Percentiles rank a stretch among this genome's conserved stretches.
Evolutionary conservation across 106 monocot species (phyloP).

Genomic region (Narthecium ossifragum): DNA sequence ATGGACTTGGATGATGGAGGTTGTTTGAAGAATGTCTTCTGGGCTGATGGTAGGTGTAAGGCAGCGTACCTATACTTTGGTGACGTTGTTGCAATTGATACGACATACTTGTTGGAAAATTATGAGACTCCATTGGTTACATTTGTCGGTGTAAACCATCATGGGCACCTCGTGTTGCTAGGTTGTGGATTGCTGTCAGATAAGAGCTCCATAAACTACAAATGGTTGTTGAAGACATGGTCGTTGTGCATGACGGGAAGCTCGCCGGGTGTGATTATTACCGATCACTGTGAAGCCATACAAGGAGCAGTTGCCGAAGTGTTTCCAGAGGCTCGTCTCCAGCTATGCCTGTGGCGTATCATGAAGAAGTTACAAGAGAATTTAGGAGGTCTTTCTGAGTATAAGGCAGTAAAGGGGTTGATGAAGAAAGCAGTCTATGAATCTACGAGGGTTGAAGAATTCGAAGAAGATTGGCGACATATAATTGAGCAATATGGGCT

Average conservation of each 20-base stretch:
- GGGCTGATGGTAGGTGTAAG: slow-evolving; percentile 41
- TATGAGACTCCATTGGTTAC: slow-evolving; percentile 37
- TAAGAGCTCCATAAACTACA: slow-evolving; percentile 17
- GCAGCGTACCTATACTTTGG: slow-evolving; percentile 31
- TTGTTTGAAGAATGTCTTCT: slow-evolving; percentile 34
- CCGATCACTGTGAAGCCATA: slow-evolving; percentile 31
- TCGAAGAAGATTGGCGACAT: slow-evolving; percentile 32
- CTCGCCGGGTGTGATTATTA: slow-evolving; percentile 33
- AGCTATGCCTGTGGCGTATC: slow-evolving; percentile 27
- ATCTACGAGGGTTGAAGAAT: slow-evolving; percentile 21
- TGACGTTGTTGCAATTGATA: slow-evolving; percentile 39
- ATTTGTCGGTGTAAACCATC: slow-evolving; percentile 40
- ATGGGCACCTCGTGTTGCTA: slow-evolving; percentile 39
- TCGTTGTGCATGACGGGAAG: slow-evolving; percentile 27
- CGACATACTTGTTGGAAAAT: slow-evolving; percentile 22
- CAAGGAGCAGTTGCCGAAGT: slow-evolving; percentile 35
- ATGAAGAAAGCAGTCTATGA: slow-evolving; percentile 32
- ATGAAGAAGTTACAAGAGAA: slow-evolving; percentile 31
- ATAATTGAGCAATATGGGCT: slow-evolving; percentile 30
- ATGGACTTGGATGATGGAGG: slow-evolving; percentile 37
- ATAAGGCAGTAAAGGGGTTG: slow-evolving; percentile 26
- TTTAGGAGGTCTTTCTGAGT: slow-evolving; percentile 32
- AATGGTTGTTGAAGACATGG: slow-evolving; percentile 37
- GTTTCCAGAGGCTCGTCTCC: slow-evolving; percentile 25
- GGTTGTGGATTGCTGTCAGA: slow-evolving; percentile 38